Evolutionary conservation across 2,329 filamentous ascomycete species (phyloP), one percentile per base, ranked within the genome.

Genomic region (Penicillium psychrosexuale): DNA sequence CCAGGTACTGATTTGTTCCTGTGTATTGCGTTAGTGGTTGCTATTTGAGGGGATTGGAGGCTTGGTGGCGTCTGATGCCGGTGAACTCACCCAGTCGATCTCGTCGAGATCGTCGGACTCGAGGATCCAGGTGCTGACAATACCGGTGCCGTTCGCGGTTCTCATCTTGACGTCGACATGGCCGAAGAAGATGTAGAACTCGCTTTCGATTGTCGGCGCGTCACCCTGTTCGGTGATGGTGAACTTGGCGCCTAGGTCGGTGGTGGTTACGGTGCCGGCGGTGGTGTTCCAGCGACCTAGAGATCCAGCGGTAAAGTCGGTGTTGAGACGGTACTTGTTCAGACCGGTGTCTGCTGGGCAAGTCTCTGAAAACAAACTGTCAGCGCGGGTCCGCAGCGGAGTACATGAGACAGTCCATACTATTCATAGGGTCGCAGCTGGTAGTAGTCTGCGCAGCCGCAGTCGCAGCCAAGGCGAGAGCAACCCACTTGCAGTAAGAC

Each of bases 121-220:
- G 58, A 99, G 78, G 12, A 97, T 91, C 36, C 93, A 81, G 33
- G 90, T 94, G 73, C 90, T 96, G 63, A 99, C 90, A 64, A 97
- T 96, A 62, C 94, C 94, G 28, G 84, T 85, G 2, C 94, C 94
- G 0, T 90, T 88, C 11, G 94, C 91, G 36, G 90, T 86, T 76
- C 92, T 91, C 80, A 97, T 81, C 47, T 84, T 87, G 62, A 97
- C 84, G 62, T 95, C 89, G 69, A 96, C 88, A 60, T 87, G 88
- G 64, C 94, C 94, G 72, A 96, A 99, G 90, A 99, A 97, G 78
- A 99, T 96, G 80, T 96, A 97, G 82, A 95, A 97, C 66, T 93
- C 83, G 59, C 90, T 96, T 61, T 83, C 82, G 58, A 99, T 84
- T 70, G 92, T 91, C 0, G 94, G 94, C 2, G 92, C 85, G 68